Base-by-base conservation (phyloP, 1,139 yeast genomes). In the Lodderomyces theae region DNA sequence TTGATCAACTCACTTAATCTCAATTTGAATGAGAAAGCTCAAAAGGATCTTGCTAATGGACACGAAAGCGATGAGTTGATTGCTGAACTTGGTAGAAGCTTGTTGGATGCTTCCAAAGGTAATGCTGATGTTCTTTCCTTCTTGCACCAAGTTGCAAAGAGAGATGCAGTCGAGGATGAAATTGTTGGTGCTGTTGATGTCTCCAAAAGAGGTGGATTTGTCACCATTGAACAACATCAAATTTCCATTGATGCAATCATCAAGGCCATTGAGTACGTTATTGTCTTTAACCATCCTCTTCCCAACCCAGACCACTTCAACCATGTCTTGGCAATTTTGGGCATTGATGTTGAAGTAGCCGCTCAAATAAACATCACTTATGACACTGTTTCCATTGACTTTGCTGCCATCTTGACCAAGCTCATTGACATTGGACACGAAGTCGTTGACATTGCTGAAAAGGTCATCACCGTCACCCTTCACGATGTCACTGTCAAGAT, bases 391-490 rank as follows among this genome's bases (percentile, higher is more conserved):
- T 12, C 30, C 16, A 13, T 26, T 26, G 30, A 26, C 16, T 26
- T n/a, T 12, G 15, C 5, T 26, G 30, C 30, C 30, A 26, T 26
- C 15, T 26, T 26, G 16, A 12, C 16, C 9, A 26, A 26, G 9
- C 30, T 26, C 13, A 26, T 26, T n/a, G 17, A 26, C 13, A 12
- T 26, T 26, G 30, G 30, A 13, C 30, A 26, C n/a, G 30, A 26
- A 8, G 16, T 26, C 13, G 30, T 12, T 26, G 30, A 26, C 30
- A 9, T 26, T 40, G 43, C 13, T 31, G 40, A 26, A 9, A 26
- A 26, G 9, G 30, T 26, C 17, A 26, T 26, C 16, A 26, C 29
- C 40, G 45, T 35, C 41, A 41, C 25, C 43, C 38, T 26, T 40
- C 43, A 28, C 26, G 8, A 12, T 29, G 28, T 10, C 12, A 25